Percentiles rank a stretch among this genome's conserved stretches.
phyloP scores from a whole-genome alignment of 306 rosid species.

The Biancaea sappan region DNA sequence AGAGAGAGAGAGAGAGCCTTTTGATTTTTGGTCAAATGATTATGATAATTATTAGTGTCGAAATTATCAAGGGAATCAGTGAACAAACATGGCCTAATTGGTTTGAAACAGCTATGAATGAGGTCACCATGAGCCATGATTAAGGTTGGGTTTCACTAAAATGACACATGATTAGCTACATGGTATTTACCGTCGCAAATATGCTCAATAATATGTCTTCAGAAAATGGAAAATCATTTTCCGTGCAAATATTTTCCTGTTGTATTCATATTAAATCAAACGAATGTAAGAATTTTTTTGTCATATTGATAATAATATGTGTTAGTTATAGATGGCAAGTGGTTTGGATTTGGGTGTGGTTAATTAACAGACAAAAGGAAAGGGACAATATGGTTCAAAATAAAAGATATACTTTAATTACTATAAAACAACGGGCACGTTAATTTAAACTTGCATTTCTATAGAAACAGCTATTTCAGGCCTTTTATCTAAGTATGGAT shows the following conservation, averaged over 20 bases:
- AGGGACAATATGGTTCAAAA: neutral
- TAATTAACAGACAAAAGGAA: neutral
- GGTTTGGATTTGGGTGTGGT: neutral
- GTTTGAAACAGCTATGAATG: neutral
- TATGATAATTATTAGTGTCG: constrained; percentile 9
- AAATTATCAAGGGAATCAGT: neutral
- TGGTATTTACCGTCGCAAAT: neutral
- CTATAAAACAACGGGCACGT: neutral
- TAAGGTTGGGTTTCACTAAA: neutral
- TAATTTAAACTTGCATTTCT: neutral
- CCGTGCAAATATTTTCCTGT: no score
- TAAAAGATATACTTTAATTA: neutral
- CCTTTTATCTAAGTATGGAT: no score
- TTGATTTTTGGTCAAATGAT: neutral
- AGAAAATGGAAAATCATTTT: no score
- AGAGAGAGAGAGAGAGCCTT: no score
- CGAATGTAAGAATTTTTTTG: no score
- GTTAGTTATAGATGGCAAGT: neutral
- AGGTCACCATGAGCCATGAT: neutral
- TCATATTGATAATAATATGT: no score
- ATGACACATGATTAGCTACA: neutral
- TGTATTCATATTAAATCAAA: no score
- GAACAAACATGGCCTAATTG: neutral
- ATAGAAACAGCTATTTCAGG: no score
- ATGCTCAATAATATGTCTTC: neutral